phyloP scores from a whole-genome alignment of 306 rosid species.

The Albizia julibrissin region DNA sequence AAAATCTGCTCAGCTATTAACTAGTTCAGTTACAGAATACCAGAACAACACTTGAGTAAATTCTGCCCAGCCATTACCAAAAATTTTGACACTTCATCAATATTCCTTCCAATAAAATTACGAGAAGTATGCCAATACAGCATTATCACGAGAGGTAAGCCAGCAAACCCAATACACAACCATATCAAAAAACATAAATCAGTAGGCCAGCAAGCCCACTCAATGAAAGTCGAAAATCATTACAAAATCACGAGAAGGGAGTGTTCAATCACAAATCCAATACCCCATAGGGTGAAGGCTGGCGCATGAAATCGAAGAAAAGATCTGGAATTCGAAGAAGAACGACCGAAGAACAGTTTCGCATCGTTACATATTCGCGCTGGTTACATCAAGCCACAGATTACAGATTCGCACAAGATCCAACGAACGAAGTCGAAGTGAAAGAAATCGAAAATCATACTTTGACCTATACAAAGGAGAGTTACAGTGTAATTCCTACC shows the following conservation, averaged over 20 bases:
- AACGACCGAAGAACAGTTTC: background rate
- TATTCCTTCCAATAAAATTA: background rate
- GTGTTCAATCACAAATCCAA: background rate
- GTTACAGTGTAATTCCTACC: background rate
- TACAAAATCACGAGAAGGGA: background rate
- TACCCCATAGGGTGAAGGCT: background rate
- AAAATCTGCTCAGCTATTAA: background rate
- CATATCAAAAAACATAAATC: background rate
- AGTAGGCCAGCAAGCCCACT: background rate
- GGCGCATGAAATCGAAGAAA: background rate
- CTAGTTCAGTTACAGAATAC: background rate
- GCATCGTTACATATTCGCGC: background rate
- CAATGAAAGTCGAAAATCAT: background rate
- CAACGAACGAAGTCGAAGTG: background rate
- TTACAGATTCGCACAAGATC: background rate
- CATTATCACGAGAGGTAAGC: background rate
- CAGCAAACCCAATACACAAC: background rate
- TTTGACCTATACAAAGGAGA: background rate
- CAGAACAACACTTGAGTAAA: background rate
- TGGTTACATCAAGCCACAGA: background rate
- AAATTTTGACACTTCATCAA: background rate
- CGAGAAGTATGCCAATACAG: background rate
- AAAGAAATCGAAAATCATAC: background rate
- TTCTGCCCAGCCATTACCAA: background rate
- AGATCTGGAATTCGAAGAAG: background rate